Evolutionary conservation across 2,329 filamentous ascomycete genomes (phyloP), one percentile per base, ranked within the genome.

Genomic region (Aspergillus niger): DNA sequence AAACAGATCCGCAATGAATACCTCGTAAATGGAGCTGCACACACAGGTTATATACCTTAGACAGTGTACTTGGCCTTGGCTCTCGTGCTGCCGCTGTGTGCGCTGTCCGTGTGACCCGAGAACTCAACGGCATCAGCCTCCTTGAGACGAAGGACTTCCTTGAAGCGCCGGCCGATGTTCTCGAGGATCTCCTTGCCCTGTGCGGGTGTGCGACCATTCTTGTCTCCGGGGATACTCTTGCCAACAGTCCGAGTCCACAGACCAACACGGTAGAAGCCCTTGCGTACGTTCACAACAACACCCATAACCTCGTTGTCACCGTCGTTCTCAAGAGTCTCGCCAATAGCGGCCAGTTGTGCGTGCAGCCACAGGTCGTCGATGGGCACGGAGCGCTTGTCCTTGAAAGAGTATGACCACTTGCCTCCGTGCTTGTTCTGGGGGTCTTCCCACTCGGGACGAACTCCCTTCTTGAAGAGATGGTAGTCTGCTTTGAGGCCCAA

Each of bases 331-430:
- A 99, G 90, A 26, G 94, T 98, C 85, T 99, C 96, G 73, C 95
- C 95, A 69, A 99, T 98, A 58, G 93, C 95, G 32, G 91, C 88
- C 70, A 99, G 89, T 89, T 99, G 97, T 65, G 96, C 91, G 77
- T 98, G 91, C 62, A 99, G 88, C 95, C 95, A 99, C 58, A 97
- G 85, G 61, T 94, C 91, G 76, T 99, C 94, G 77, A 97, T 96
- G 70, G 94, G 91, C 76, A 97, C 86, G 68, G 84, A 87, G 74
- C 91, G 89, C 86, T 97, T 97, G 71, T 97, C 92, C 84, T 96
- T 96, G 88, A 97, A 97, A 73, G 91, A 90, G 82, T 96, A 98
- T 26, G 94, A 93, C 95, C 95, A 99, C 81, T 97, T 97, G 80
- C 95, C 95, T 70, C 95, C 95, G 77, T 98, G 92, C 86, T 98